Conservation (phyloP, 371 early-diverging fungal genomes). For the Mortierella sp. region DNA sequence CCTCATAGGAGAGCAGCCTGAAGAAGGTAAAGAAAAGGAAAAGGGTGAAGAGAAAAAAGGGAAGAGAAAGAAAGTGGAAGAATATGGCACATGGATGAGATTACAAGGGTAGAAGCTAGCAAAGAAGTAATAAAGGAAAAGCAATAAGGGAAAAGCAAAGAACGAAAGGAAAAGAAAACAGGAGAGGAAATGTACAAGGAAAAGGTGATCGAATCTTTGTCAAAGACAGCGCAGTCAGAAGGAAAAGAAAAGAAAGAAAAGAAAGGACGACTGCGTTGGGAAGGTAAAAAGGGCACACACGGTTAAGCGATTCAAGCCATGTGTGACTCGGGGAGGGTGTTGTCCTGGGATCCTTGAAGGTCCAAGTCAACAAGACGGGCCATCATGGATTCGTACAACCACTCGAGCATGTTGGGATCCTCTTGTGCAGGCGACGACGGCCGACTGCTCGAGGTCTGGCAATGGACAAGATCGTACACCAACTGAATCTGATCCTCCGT, state of each 20-base stretch:
- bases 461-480: conserved; percentile 28
- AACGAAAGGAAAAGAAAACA: too few species aligned
- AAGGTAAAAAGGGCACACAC: not conserved
- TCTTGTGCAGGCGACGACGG: conserved; percentile 23
- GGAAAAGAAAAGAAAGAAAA: not conserved
- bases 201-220: conserved; percentile 1
- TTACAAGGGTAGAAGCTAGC: not conserved
- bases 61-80: not conserved
- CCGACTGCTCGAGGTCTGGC: conserved; percentile 18
- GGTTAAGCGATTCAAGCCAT: not conserved
- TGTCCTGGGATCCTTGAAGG: conserved; percentile 11
- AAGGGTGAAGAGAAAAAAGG: not conserved
- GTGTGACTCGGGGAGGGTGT: not conserved
- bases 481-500: conserved; percentile 42
- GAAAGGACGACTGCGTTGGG: not conserved
- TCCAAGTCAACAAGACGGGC: conserved; percentile 39
- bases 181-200: not conserved
- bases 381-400: conserved; percentile 43
- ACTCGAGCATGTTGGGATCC: conserved; percentile 43
- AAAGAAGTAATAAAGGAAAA: not conserved
- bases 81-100: conserved; percentile 6
- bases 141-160: not conserved
- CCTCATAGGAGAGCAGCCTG: not conserved
- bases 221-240: not conserved
- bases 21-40: not conserved